A percentile compares a stretch with the other conserved stretches of the same genome.
These are phyloP conservation scores for Pinus albicaulis DNA, from an alignment of 75 land plant species.

Conservation along the genomic window DNA sequence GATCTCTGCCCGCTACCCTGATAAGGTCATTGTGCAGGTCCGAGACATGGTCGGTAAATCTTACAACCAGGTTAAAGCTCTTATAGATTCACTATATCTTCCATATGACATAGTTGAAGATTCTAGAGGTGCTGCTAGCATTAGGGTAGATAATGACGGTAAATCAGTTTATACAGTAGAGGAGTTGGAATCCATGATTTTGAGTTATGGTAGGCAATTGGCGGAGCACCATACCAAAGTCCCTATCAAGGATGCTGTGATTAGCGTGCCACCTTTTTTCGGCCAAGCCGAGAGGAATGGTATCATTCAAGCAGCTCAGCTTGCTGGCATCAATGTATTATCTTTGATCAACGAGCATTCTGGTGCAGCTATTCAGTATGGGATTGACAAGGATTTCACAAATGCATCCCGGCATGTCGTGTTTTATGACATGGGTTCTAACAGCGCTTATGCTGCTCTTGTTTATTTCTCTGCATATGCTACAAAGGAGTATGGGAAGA, in stretches of 20 bases:
- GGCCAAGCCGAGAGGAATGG: slow-evolving; percentile 89
- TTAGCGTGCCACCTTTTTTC: slow-evolving; percentile 81
- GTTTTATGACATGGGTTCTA: slow-evolving; percentile 95
- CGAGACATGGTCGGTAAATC: slow-evolving; percentile 75
- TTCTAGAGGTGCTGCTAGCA: slow-evolving; percentile 45
- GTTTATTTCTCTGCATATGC: slow-evolving; percentile 82
- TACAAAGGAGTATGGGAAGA: slow-evolving; percentile 82
- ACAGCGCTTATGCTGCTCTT: slow-evolving; percentile 82
- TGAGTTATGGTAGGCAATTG: slow-evolving; percentile 53
- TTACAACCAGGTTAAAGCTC: slow-evolving; percentile 19
- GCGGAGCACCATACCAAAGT: slow-evolving; percentile 70
- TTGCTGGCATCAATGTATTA: slow-evolving; percentile 87
- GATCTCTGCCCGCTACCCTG: slow-evolving; percentile 73
- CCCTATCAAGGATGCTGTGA: slow-evolving; percentile 76
- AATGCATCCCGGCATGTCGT: slow-evolving; percentile 75
- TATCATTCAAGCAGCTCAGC: slow-evolving; percentile 67
- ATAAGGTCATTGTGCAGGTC: slow-evolving; percentile 60
- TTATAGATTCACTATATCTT: slow-evolving; percentile 40
- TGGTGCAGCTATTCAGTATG: slow-evolving; percentile 95
- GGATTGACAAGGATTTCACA: slow-evolving; percentile 93
- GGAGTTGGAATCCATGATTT: slow-evolving; percentile 84
- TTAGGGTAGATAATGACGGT: slow-evolving; percentile 49
- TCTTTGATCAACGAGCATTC: slow-evolving; percentile 86
- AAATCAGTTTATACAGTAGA: slow-evolving; percentile 50
- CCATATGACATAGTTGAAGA: slow-evolving; percentile 81